Base-by-base conservation (phyloP, 352 stramenopile species). In the Phytopythium litorale region DNA sequence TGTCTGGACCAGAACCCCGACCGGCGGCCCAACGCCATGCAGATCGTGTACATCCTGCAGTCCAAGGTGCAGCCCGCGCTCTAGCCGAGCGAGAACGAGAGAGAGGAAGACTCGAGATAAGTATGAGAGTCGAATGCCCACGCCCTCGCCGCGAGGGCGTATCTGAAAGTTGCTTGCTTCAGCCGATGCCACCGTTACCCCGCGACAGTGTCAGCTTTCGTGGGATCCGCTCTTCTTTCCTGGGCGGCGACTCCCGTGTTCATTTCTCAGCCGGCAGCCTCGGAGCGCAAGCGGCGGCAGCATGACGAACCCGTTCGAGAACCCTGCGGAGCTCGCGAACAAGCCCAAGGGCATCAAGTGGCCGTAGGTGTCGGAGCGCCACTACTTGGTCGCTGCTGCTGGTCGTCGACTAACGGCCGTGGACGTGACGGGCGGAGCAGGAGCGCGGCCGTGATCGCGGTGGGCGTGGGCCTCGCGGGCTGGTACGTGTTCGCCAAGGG, bases 1-100 rank as follows among this genome's bases (percentile, higher is more conserved):
- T 71, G 65, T 35, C 42, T 71, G 15, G 60, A 67, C 60, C 52
- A 63, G 23, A 48, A 64, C 37, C 56, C 60, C 16, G 37, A 58
- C 1, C 63, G 60, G 13, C 65, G 65, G 13, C 65, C 65, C 12
- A 62, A 62, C 56, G 56, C 56, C 56, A 62, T 62, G 56, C 56
- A 62, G 56, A 62, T 62, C 56, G 42, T 55, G 16, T 62, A 62
- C 56, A 62, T 62, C 42, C 33, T 62, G 18, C 58, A 35, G 61
- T 52, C 56, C 28, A 66, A 58, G 48, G 38, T 60, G 33, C 15
- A 19, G 35, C 50, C 51, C 13, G n/a, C 49, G 59, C 50, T 64
- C 15, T 58, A 51, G 45, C 45, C 23, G 1, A 6, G 38, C 38
- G 4, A 8, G 35, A 38, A 13, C 3, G 35, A 38, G 35, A 38